phyloP scores from a whole-genome alignment of 176 grass and related monocot genomes.

The Avena insularis region DNA sequence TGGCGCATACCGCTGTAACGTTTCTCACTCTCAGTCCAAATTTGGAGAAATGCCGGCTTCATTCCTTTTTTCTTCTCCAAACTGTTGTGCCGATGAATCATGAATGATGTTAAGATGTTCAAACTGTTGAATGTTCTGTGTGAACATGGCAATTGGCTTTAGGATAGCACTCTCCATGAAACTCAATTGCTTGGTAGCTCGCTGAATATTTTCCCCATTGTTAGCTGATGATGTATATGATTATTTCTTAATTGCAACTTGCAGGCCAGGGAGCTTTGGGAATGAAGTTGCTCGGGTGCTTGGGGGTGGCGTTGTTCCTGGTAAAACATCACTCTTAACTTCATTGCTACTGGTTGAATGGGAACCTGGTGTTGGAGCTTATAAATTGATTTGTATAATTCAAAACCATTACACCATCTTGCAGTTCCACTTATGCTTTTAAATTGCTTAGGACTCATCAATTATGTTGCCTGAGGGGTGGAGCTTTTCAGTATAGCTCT shows the following conservation, averaged over 20 bases:
- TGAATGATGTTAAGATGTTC: background rate
- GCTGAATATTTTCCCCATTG: background rate
- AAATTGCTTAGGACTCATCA: background rate
- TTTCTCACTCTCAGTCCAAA: constrained; percentile 5
- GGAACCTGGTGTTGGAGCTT: background rate
- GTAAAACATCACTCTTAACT: constrained; percentile 46
- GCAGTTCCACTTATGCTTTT: constrained; percentile 3
- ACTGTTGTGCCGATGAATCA: background rate
- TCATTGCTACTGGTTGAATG: constrained; percentile 17
- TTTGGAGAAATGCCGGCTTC: background rate
- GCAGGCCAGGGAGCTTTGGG: constrained; percentile 76
- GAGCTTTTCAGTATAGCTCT: background rate
- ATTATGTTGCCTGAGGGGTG: background rate
- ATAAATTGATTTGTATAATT: constrained; percentile 4
- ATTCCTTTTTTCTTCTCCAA: background rate
- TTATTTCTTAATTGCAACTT: constrained; percentile 18
- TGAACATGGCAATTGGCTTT: background rate
- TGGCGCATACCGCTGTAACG: constrained; percentile 90
- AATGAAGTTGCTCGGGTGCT: constrained; percentile 78
- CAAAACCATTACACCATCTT: background rate
- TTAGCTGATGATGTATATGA: background rate
- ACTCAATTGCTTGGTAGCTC: background rate
- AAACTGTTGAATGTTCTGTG: background rate
- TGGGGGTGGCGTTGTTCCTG: constrained; percentile 93
- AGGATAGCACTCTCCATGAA: background rate